phyloP scores from a whole-genome alignment of 306 rosid genomes.

The Quercus mongolica region DNA sequence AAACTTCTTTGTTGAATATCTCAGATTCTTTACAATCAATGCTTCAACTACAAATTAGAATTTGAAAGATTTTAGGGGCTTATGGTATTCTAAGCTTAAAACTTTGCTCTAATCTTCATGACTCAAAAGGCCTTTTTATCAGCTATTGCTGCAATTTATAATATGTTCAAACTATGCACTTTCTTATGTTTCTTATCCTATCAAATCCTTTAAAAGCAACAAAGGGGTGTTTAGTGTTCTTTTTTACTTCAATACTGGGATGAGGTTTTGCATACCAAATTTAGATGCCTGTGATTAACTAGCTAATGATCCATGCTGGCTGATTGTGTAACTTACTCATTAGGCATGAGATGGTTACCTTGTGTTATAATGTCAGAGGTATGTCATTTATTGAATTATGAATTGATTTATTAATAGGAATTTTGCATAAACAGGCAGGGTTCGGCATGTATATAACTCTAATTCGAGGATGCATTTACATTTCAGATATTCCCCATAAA shows the following conservation, averaged over 20 bases:
- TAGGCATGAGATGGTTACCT: conserved; percentile 26
- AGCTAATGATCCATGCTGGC: not conserved
- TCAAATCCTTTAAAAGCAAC: not conserved
- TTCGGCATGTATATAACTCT: too few species aligned
- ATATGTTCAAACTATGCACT: too few species aligned
- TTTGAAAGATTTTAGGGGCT: not conserved
- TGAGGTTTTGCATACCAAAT: too few species aligned
- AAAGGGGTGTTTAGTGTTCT: not conserved
- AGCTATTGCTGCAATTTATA: too few species aligned
- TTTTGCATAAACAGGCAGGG: too few species aligned
- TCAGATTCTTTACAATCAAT: not conserved
- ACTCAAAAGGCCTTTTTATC: too few species aligned
- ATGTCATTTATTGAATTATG: not conserved
- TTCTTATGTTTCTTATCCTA: not conserved
- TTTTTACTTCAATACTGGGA: too few species aligned
- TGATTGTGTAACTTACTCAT: not conserved
- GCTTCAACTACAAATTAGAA: too few species aligned
- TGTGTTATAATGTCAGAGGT: conserved; percentile 27
- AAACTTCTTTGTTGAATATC: not conserved
- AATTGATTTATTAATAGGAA: too few species aligned
- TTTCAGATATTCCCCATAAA: conserved; percentile 39
- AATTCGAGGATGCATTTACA: not conserved
- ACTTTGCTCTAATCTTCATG: too few species aligned
- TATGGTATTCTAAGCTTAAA: too few species aligned
- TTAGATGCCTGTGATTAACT: not conserved